A percentile compares a stretch with the other conserved stretches of the same genome.
These are phyloP conservation scores for Aspergillus transmontanensis DNA, from an alignment of 2,329 filamentous ascomycete species.

Conservation along the genomic window DNA sequence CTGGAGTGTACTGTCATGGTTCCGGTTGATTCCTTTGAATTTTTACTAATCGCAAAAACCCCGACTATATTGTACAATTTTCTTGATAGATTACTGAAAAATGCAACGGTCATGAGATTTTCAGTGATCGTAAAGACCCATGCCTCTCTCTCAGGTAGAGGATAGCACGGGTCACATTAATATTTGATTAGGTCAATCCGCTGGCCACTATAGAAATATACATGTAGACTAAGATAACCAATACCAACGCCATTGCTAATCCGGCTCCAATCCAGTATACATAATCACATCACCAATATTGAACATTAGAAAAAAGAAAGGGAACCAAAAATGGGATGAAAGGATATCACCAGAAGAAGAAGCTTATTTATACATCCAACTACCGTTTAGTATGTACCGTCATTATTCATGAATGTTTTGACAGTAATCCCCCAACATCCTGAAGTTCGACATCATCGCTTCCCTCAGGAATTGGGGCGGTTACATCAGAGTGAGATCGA, in stretches of 20 bases:
- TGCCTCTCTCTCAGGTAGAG: neutral
- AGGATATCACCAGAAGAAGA: neutral
- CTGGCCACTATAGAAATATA: neutral
- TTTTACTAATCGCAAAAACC: constrained; percentile 13
- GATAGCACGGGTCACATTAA: neutral
- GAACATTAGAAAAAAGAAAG: neutral
- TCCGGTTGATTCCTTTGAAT: constrained; percentile 11
- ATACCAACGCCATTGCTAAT: constrained; percentile 20
- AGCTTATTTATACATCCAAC: neutral
- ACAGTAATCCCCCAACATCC: constrained; percentile 48
- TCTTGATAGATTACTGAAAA: constrained; percentile 9
- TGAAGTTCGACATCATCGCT: constrained; percentile 37
- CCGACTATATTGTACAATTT: constrained; percentile 14
- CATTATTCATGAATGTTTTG: constrained; percentile 8
- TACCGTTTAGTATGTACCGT: neutral
- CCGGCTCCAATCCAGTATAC: neutral
- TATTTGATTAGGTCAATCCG: neutral
- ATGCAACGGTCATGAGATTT: constrained; percentile 8
- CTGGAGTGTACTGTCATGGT: constrained; percentile 20
- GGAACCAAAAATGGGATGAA: neutral
- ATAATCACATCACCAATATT: neutral
- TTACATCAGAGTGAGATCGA: constrained; percentile 22
- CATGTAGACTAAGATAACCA: neutral
- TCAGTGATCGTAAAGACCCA: neutral
- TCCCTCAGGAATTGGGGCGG: constrained; percentile 21